Percentiles rank a stretch among this genome's conserved stretches.
These are phyloP conservation scores for Aurantiochytrium sp. DNA, from an alignment of 108 stramenopile species.

Conservation along the genomic window DNA sequence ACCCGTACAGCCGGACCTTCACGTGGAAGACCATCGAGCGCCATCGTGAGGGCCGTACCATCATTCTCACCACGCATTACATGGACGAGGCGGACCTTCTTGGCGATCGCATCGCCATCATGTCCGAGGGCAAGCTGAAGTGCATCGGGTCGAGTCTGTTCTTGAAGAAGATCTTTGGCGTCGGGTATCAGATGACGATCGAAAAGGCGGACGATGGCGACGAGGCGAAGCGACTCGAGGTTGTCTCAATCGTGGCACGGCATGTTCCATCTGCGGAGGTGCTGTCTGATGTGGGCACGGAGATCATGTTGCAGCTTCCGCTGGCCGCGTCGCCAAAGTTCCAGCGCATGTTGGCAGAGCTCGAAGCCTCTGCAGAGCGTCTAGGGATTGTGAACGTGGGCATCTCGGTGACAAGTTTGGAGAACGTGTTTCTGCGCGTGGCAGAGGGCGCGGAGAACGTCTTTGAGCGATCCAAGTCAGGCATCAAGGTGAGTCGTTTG, in stretches of 20 bases:
- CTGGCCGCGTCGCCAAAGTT: neutral
- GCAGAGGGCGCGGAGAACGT: neutral
- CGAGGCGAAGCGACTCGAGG: neutral
- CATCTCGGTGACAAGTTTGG: slow-evolving; percentile 41
- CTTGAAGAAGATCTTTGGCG: slow-evolving; percentile 63
- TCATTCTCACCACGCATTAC: slow-evolving; percentile 63
- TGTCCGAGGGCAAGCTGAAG: slow-evolving; percentile 53
- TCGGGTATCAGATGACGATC: slow-evolving; percentile 51
- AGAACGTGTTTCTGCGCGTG: slow-evolving; percentile 43
- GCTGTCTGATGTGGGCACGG: neutral
- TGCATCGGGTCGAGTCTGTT: slow-evolving; percentile 62
- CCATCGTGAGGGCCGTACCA: slow-evolving; percentile 56
- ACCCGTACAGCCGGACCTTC: slow-evolving; percentile 45
- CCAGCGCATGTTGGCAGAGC: neutral
- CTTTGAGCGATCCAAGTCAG: neutral
- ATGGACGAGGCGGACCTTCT: slow-evolving; percentile 68
- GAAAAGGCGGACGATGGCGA: neutral
- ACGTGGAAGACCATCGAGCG: slow-evolving; percentile 74
- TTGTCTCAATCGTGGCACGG: neutral
- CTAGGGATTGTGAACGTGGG: slow-evolving; percentile 31
- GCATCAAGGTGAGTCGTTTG: neutral
- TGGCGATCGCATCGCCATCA: slow-evolving; percentile 65
- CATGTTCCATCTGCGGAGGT: neutral
- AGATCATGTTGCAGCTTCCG: neutral
- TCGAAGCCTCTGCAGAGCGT: slow-evolving; percentile 19